phyloP scores from a whole-genome alignment of 2,329 filamentous ascomycete genomes.

The Didymella exigua region DNA sequence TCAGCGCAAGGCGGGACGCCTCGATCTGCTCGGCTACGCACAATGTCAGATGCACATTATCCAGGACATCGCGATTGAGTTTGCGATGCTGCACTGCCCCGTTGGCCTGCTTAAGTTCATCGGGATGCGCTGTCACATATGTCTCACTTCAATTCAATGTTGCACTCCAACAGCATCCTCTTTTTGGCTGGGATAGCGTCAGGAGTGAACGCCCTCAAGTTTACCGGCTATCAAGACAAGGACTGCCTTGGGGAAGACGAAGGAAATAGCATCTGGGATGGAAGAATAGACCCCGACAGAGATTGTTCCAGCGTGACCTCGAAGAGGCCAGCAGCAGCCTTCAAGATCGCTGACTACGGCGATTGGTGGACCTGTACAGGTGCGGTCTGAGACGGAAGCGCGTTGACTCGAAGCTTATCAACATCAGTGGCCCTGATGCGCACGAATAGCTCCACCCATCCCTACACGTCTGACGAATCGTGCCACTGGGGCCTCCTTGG shows the following conservation, averaged over 20 bases:
- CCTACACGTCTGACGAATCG: neutral
- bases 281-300: neutral
- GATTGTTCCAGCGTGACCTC: neutral
- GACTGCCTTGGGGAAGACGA: neutral
- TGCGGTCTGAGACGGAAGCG: neutral
- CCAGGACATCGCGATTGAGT: neutral
- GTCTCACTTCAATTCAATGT: neutral
- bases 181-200: neutral
- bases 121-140: neutral
- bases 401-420: neutral
- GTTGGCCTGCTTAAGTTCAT: neutral
- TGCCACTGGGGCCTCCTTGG: neutral
- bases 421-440: neutral
- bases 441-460: neutral
- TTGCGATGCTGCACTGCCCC: neutral
- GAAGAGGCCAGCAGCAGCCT: neutral
- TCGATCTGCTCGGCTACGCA: neutral
- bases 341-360: neutral
- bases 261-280: neutral
- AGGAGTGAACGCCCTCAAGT: neutral
- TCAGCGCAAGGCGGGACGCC: neutral
- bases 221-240: neutral
- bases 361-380: neutral
- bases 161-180: neutral
- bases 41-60: neutral